phyloP scores from a whole-genome alignment of 2,329 filamentous ascomycete genomes.

The Dactylellina cionopaga region DNA sequence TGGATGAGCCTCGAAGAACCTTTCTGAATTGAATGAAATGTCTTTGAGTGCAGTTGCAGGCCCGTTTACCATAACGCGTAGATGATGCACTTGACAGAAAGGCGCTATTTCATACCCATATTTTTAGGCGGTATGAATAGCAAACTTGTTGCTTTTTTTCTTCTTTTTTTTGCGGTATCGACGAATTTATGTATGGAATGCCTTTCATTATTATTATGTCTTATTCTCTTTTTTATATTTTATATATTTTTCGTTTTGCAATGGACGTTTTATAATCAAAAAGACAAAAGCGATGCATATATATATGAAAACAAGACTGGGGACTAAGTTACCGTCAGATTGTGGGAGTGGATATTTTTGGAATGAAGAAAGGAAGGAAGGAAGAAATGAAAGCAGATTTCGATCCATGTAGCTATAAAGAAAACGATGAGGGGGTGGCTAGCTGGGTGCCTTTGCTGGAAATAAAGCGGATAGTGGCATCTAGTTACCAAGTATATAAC shows the following conservation, averaged over 20 bases:
- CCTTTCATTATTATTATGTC: no score
- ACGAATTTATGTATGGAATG: no score
- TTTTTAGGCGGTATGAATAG: slow-evolving; percentile 52
- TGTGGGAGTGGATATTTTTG: background rate
- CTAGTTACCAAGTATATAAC: no score
- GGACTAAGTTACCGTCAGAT: background rate
- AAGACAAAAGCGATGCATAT: background rate
- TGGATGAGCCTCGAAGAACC: background rate
- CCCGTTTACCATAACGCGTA: no score
- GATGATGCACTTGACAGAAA: background rate
- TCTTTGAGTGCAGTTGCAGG: no score
- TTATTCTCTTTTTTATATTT: background rate
- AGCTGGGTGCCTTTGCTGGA: no score
- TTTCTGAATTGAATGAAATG: no score
- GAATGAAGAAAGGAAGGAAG: no score
- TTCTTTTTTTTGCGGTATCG: background rate
- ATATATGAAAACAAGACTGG: slow-evolving; percentile 9
- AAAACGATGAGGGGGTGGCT: no score
- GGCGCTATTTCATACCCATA: slow-evolving; percentile 52
- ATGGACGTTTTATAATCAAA: background rate
- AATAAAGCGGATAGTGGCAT: no score
- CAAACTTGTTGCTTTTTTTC: slow-evolving; percentile 8
- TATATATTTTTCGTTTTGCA: background rate
- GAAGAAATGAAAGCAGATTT: no score
- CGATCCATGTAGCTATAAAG: no score